A percentile compares a stretch with the other conserved stretches of the same genome.
These are phyloP conservation scores for Oryza coarctata DNA, from an alignment of 176 grass and related monocot genomes.

Conservation along the genomic window DNA sequence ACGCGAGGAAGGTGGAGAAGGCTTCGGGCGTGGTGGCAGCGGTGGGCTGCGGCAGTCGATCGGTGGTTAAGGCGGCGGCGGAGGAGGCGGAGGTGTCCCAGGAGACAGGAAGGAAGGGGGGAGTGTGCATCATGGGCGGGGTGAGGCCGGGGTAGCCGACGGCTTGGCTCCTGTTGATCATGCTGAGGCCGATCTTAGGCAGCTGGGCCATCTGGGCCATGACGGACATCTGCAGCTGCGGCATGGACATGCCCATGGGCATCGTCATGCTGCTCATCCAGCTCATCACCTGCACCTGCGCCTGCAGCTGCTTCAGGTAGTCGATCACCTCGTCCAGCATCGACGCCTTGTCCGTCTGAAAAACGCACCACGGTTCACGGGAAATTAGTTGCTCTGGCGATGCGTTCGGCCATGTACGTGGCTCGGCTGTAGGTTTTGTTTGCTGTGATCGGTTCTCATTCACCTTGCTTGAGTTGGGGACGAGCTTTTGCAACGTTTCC, in stretches of 20 bases:
- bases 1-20: slow-evolving; percentile 57
- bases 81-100: slow-evolving; percentile 26
- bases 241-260: slow-evolving; percentile 78
- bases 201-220: slow-evolving; percentile 86
- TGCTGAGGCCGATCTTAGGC: slow-evolving; percentile 63
- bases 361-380: not conserved
- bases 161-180: slow-evolving; percentile 60
- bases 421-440: too few species aligned
- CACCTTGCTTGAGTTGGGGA: slow-evolving; percentile 96
- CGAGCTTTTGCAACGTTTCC: slow-evolving; percentile 86
- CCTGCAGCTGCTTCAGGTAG: slow-evolving; percentile 93
- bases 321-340: slow-evolving; percentile 98
- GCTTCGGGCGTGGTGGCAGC: slow-evolving; percentile 36
- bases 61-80: not conserved
- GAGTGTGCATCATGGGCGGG: slow-evolving; percentile 44
- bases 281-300: slow-evolving; percentile 79
- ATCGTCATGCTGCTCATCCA: slow-evolving; percentile 84
- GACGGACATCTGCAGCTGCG: slow-evolving; percentile 68
- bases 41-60: slow-evolving; percentile 23
- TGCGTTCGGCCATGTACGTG: too few species aligned
- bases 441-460: too few species aligned
- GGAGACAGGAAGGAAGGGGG: slow-evolving; percentile 38
- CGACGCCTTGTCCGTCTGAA: slow-evolving; percentile 90
- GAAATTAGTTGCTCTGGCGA: not conserved
- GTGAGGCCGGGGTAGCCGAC: slow-evolving; percentile 44